Conservation (phyloP, 1,284 basidiomycete species). For the Naganishia sp. region DNA sequence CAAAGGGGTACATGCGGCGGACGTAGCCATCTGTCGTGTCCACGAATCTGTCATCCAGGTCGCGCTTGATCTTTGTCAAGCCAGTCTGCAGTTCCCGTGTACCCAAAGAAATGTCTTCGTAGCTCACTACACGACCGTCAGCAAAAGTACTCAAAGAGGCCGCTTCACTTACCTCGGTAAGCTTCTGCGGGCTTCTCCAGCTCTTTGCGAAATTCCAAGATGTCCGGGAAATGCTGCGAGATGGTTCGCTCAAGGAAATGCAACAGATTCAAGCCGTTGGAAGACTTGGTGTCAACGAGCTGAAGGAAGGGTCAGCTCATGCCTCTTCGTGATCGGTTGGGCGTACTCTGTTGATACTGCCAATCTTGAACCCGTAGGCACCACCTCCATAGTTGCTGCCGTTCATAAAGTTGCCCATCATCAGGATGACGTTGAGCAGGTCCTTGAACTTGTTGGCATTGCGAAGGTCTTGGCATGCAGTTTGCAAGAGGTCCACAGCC, state of each 20-base stretch:
- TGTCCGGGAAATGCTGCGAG: constrained; percentile 79
- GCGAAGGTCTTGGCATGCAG: constrained; percentile 73
- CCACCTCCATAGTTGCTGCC: constrained; percentile 95
- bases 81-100: constrained; percentile 74
- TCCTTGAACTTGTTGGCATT: constrained; percentile 82
- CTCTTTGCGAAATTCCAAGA: constrained; percentile 87
- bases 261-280: constrained; percentile 86
- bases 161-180: constrained; percentile 70
- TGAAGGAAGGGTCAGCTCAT: constrained; percentile 44
- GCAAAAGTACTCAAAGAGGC: not conserved
- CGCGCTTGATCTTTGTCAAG: constrained; percentile 71
- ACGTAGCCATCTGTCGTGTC: constrained; percentile 73
- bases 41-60: constrained; percentile 75
- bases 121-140: constrained; percentile 60
- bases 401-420: constrained; percentile 98
- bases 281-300: constrained; percentile 96
- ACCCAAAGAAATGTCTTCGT: constrained; percentile 68
- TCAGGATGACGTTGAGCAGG: constrained; percentile 71
- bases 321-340: not conserved
- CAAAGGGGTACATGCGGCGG: constrained; percentile 85
- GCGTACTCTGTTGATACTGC: constrained; percentile 90
- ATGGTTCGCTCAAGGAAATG: constrained; percentile 94
- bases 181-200: constrained; percentile 86
- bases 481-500: constrained; percentile 76
- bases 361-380: constrained; percentile 94